Evolutionary conservation across 2,329 filamentous ascomycete species (phyloP), one percentile per base, ranked within the genome.

Genomic region (Zarea fungicola): DNA sequence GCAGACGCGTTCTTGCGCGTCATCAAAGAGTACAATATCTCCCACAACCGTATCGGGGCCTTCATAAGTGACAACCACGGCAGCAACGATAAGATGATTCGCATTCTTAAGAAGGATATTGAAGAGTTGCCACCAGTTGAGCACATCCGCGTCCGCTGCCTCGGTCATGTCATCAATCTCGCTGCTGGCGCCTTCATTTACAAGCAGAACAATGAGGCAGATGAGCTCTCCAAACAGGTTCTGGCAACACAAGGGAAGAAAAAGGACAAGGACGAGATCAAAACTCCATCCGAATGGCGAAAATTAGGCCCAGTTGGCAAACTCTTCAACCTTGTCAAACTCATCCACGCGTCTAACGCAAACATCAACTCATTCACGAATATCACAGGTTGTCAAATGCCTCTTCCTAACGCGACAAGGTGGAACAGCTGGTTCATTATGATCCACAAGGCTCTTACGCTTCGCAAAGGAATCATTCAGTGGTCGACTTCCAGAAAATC

Each of bases 111-210:
- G n/a, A n/a, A n/a, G n/a, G n/a, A n/a, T n/a, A n/a, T n/a, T n/a
- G n/a, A n/a, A n/a, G n/a, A n/a, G n/a, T n/a, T n/a, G n/a, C n/a
- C n/a, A n/a, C n/a, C n/a, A n/a, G n/a, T n/a, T n/a, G n/a, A n/a
- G 32, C 21, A 32, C 14, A 34, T 49, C 21, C 46, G 29, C n/a
- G 26, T 46, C 19, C 50, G 46, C 25, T 50, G 42, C 31, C 26
- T 43, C 32, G 50, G 37, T 4, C 47, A 50, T 19, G 39, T 47
- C n/a, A 41, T 50, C 42, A 46, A 47, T 23, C 42, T 50, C 25
- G 47, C 50, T 29, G 42, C 42, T 23, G 34, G 47, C 35, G 41
- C 34, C 21, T 40, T 47, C 25, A 36, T 50, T 13, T 36, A 25
- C n/a, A 36, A 26, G 10, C 40, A 41, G 29, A 48, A 48, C 21